Base-by-base conservation (phyloP, 208 protist genomes). In the Wallacemonas rigidus region DNA sequence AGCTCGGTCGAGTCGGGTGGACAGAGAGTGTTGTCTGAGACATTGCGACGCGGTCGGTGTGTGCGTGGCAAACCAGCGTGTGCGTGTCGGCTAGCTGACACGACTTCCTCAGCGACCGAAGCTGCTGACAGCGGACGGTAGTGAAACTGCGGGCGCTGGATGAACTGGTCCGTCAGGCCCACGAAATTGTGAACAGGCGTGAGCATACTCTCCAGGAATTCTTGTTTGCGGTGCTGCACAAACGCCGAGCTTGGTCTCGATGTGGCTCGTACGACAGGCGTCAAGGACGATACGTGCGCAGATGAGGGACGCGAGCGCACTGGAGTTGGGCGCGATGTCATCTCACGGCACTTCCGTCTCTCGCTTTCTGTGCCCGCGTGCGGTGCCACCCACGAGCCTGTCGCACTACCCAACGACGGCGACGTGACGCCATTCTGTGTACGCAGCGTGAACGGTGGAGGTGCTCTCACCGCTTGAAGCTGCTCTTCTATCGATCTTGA, bases 171-270 rank as follows among this genome's bases (percentile, higher is more conserved):
- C 15, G 69, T 58, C 1, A 83, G 36, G 5, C 79, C 79, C 7
- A 83, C 51, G 7, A 83, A 26, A 63, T 83, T 83, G 43, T 74
- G 70, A 45, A 80, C 9, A 5, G 74, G 71, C 51, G 74, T 67
- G 0, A 83, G 65, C 6, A 61, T 60, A 17, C 58, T 77, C 12
- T 74, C 51, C 11, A 74, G 26, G 14, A 76, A 39, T 35, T 64
- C 67, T 43, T 80, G 55, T 35, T 75, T 77, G 58, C 65, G 71
- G 40, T 43, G 71, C 64, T 80, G 57, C 39, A 63, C 57, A 63
- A 36, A 63, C 5, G 57, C 57, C 7, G 57, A 63, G 38, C 36
- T 45, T 14, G 57, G 57, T 9, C 39, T 17, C n/a, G 57, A 63
- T 14, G 38, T 9, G 5, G 57, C 9, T 4, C 57, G 57, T 8